These are phyloP conservation scores for Metarhizium humberi DNA, from an alignment of 2,329 filamentous ascomycete species.

Conservation along the genomic window DNA sequence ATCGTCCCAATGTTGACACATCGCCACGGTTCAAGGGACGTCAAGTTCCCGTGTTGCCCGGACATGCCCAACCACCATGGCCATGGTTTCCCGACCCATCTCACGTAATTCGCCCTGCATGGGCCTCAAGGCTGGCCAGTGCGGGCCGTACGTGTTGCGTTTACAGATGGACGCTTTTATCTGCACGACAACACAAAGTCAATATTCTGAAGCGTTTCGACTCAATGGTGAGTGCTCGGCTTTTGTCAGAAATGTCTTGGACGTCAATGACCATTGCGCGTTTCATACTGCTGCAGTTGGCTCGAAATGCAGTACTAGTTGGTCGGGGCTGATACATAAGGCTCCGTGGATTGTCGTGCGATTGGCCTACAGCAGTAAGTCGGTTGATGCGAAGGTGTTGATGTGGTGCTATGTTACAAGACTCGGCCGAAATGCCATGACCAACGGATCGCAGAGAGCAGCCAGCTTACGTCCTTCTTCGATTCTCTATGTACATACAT, in stretches of 20 bases:
- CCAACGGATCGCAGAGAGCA: background rate
- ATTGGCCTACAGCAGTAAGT: background rate
- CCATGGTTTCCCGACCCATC: background rate
- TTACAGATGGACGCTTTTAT: background rate
- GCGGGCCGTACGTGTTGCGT: too few relatives aligned
- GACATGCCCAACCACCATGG: background rate
- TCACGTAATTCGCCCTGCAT: background rate
- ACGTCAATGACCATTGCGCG: background rate
- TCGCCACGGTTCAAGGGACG: background rate
- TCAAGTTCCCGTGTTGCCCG: background rate
- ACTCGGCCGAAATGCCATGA: background rate
- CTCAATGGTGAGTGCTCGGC: background rate
- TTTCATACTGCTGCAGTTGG: background rate
- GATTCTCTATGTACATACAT: too few relatives aligned
- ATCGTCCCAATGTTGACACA: background rate
- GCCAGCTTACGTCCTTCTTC: background rate
- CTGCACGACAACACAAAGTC: background rate
- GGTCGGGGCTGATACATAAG: too few relatives aligned
- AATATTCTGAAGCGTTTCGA: background rate
- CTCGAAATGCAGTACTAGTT: background rate
- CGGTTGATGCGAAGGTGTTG: background rate
- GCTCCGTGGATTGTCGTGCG: too few relatives aligned
- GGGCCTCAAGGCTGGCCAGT: too few relatives aligned
- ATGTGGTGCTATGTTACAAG: too few relatives aligned
- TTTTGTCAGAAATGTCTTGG: background rate